phyloP scores from a whole-genome alignment of 78 protist genomes.

The Emiliania huxleyi region DNA sequence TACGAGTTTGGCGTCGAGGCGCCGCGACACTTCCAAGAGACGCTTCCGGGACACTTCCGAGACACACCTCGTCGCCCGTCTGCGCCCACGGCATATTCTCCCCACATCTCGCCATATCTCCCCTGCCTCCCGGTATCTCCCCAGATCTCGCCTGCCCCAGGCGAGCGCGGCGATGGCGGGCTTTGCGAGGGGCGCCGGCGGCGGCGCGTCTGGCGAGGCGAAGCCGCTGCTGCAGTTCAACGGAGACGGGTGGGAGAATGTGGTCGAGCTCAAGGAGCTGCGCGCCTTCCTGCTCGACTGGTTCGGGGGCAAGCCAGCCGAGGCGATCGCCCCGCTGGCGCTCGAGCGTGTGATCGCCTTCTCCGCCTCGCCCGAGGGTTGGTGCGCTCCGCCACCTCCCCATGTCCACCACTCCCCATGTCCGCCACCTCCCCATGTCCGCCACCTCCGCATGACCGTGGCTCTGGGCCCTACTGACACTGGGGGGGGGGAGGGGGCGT shows the following conservation, averaged over 20 bases:
- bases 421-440: too few relatives aligned
- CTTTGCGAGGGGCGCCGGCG: background rate
- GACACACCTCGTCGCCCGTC: too few relatives aligned
- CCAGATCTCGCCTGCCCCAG: too few relatives aligned
- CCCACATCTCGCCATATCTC: too few relatives aligned
- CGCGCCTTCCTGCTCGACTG: background rate
- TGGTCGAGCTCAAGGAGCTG: background rate
- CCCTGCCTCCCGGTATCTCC: too few relatives aligned
- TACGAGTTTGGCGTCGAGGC: conserved; percentile 73
- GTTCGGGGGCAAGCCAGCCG: background rate
- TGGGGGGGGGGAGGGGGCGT: too few relatives aligned
- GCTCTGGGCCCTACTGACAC: too few relatives aligned
- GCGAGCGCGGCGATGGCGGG: conserved; percentile 43
- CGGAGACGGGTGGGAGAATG: conserved; percentile 71
- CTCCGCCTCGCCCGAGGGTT: conserved; percentile 47
- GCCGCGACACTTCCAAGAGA: too few relatives aligned
- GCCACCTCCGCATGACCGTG: too few relatives aligned
- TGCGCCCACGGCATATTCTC: too few relatives aligned
- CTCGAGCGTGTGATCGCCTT: conserved; percentile 75
- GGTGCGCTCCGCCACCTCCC: background rate
- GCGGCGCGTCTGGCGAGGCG: conserved; percentile 35
- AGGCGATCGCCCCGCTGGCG: conserved; percentile 45
- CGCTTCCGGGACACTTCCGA: too few relatives aligned
- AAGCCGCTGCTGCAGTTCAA: conserved; percentile 82
- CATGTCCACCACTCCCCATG: too few relatives aligned